Percentiles rank a stretch among this genome's conserved stretches.
These are phyloP conservation scores for Flaveria trinervia DNA, from an alignment of 129 eudicot genomes.

Conservation along the genomic window DNA sequence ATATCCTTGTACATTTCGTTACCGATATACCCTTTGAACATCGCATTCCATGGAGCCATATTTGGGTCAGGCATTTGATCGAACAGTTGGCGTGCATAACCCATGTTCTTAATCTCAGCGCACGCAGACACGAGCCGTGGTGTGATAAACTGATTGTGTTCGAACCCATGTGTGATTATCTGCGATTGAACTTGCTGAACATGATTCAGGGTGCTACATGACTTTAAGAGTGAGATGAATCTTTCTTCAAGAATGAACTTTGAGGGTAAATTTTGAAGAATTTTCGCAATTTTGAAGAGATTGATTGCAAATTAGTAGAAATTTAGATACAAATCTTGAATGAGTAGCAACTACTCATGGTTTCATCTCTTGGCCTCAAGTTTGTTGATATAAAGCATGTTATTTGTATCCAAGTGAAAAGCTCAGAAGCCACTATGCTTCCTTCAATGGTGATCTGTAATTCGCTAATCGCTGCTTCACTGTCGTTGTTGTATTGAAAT, in stretches of 20 bases:
- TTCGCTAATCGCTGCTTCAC: too few relatives aligned
- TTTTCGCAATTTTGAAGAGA: constrained; percentile 44
- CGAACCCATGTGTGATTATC: constrained; percentile 47
- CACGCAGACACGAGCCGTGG: constrained; percentile 50
- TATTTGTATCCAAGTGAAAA: too few relatives aligned
- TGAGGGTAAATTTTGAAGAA: constrained; percentile 30
- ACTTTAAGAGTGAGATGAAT: constrained; percentile 51
- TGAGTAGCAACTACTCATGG: not conserved
- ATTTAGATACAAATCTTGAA: not conserved
- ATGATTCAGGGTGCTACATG: constrained; percentile 56
- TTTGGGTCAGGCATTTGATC: constrained; percentile 56
- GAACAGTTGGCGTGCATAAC: constrained; percentile 60
- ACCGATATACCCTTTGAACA: constrained; percentile 69
- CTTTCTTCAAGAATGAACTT: constrained; percentile 53
- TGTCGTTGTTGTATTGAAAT: too few relatives aligned
- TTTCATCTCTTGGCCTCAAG: not conserved
- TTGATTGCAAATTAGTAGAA: not conserved
- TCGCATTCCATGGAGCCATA: constrained; percentile 56
- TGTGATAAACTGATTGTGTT: constrained; percentile 41
- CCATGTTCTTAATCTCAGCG: constrained; percentile 33
- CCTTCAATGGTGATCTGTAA: too few relatives aligned
- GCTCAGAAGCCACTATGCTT: too few relatives aligned
- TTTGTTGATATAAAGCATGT: not conserved
- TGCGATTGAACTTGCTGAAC: constrained; percentile 61
- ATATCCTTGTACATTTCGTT: constrained; percentile 43